These are phyloP conservation scores for Ambrosia artemisiifolia DNA, from an alignment of 129 eudicot genomes.

Conservation along the genomic window DNA sequence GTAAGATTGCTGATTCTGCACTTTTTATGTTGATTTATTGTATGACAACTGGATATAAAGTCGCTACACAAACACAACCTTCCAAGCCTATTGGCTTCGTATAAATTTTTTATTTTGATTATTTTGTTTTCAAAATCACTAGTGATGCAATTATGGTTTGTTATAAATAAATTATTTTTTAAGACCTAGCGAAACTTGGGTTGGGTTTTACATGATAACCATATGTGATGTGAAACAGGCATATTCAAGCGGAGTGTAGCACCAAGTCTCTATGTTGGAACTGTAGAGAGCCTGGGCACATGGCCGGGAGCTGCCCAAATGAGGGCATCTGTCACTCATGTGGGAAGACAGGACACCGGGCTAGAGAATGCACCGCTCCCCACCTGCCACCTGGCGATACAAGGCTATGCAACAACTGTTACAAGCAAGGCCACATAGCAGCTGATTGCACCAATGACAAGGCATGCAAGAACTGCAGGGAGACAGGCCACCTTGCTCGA, in stretches of 20 bases:
- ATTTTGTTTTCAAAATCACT: not conserved
- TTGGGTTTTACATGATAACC: not conserved
- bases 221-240: slow-evolving; percentile 45
- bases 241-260: slow-evolving; percentile 77
- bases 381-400: slow-evolving; percentile 71
- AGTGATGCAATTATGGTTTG: not conserved
- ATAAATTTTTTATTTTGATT: not conserved
- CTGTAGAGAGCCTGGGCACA: slow-evolving; percentile 98
- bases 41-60: not conserved
- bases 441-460: slow-evolving; percentile 90
- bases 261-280: slow-evolving; percentile 97
- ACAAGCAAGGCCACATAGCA: slow-evolving; percentile 86
- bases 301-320: slow-evolving; percentile 90
- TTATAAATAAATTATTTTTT: not conserved
- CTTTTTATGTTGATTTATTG: not conserved
- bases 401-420: slow-evolving; percentile 95
- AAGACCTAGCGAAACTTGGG: not conserved
- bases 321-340: slow-evolving; percentile 97
- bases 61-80: not conserved
- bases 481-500: slow-evolving; percentile 89
- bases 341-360: slow-evolving; percentile 93
- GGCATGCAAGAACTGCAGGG: slow-evolving; percentile 96
- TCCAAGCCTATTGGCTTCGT: not conserved
- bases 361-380: slow-evolving; percentile 63
- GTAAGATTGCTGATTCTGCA: slow-evolving; percentile 38